Conservation (phyloP, 1,284 basidiomycete genomes). For the Ganoderma sinense region DNA sequence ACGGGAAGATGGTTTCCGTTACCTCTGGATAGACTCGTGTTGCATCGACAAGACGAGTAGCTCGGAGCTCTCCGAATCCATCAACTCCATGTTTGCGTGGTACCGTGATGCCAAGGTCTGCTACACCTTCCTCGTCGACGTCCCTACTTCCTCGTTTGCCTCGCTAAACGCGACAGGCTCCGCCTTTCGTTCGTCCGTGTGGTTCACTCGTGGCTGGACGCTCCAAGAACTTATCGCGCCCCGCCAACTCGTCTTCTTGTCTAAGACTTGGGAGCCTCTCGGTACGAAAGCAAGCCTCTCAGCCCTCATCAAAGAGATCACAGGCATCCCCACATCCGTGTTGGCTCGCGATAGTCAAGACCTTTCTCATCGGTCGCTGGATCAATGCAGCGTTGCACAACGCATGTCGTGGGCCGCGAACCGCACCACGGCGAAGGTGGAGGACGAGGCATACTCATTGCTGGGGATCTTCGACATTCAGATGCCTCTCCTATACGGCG, state of each 20-base stretch:
- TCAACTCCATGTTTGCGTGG: not conserved
- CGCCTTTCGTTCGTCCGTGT: not conserved
- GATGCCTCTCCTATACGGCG: conserved; percentile 8
- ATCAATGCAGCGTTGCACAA: conserved; percentile 5
- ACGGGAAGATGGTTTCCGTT: not conserved
- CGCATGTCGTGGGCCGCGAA: conserved; percentile 19
- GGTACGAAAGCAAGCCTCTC: not conserved
- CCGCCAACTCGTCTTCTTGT: not conserved
- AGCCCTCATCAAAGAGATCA: not conserved
- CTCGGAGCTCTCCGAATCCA: not conserved
- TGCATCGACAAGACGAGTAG: not conserved
- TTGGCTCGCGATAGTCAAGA: not conserved
- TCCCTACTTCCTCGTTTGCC: conserved; percentile 16
- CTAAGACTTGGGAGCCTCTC: not conserved
- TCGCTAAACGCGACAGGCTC: not conserved
- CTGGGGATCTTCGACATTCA: conserved; percentile 15
- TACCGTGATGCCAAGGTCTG: not conserved
- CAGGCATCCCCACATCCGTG: not conserved
- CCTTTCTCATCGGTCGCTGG: not conserved
- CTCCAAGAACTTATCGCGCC: not conserved
- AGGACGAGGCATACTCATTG: conserved; percentile 17
- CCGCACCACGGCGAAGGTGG: conserved; percentile 7
- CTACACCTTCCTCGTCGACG: not conserved
- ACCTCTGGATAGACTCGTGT: conserved; percentile 2
- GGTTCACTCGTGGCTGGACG: not conserved